Percentiles rank a stretch among this genome's conserved stretches.
These are phyloP conservation scores for Carallia pectinifolia DNA, from an alignment of 345 rosid species.

Conservation along the genomic window DNA sequence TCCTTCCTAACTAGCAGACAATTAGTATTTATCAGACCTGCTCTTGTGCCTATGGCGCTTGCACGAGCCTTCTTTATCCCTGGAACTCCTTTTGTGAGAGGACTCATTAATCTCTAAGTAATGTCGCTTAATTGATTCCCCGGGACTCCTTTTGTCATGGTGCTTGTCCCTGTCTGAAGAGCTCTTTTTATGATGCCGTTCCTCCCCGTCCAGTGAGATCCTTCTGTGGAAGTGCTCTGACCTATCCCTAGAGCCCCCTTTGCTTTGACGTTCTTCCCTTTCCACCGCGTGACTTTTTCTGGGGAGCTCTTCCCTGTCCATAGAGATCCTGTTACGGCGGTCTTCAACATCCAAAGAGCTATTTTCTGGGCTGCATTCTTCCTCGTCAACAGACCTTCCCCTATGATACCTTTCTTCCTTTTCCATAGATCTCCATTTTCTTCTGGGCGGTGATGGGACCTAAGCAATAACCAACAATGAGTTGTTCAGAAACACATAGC, in stretches of 20 bases:
- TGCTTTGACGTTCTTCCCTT: constrained; percentile 34
- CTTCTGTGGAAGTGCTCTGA: constrained; percentile 19
- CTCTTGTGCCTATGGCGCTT: constrained; percentile 22
- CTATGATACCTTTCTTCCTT: constrained; percentile 24
- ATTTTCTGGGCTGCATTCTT: constrained; percentile 10
- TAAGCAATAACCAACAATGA: constrained; percentile 26
- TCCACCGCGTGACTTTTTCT: constrained; percentile 18
- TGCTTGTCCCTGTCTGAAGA: constrained; percentile 27
- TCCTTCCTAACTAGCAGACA: constrained; percentile 30
- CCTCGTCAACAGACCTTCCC: constrained; percentile 13
- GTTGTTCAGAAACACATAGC: not conserved
- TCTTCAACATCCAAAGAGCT: constrained; percentile 18
- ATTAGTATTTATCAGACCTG: constrained; percentile 17
- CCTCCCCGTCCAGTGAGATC: constrained; percentile 34
- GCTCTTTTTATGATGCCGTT: constrained; percentile 28
- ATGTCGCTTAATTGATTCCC: constrained; percentile 17
- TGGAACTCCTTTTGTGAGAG: constrained; percentile 32
- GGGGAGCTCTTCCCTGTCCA: constrained; percentile 21
- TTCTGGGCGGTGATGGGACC: constrained; percentile 91
- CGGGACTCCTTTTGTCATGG: constrained; percentile 22
- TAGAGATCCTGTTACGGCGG: constrained; percentile 27
- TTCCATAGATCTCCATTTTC: constrained; percentile 40
- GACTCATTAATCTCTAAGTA: constrained; percentile 27
- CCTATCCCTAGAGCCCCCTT: constrained; percentile 19
- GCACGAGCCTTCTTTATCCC: constrained; percentile 19